phyloP scores from a whole-genome alignment of 495 filamentous ascomycete genomes.

The Sordaria brevicollis region DNA sequence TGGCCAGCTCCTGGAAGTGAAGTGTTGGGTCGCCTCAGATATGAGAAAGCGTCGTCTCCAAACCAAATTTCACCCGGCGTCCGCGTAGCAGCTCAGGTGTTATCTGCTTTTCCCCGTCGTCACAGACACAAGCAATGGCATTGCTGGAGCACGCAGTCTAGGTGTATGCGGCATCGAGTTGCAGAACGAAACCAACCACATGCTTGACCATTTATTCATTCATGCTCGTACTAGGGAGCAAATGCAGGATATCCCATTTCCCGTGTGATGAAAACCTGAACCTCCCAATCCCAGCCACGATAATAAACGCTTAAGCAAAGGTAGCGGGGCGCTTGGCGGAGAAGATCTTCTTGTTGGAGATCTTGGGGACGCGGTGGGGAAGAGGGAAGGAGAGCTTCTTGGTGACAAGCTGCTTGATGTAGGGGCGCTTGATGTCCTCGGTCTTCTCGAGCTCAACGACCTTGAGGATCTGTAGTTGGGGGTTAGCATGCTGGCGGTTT shows the following conservation, averaged over 20 bases:
- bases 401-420: constrained; percentile 94
- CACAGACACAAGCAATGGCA: neutral
- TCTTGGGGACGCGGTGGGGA: constrained; percentile 83
- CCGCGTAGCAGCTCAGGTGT: neutral
- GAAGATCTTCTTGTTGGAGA: constrained; percentile 76
- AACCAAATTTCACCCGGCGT: neutral
- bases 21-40: neutral
- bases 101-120: neutral
- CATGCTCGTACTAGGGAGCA: constrained; percentile 32
- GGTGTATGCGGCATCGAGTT: neutral
- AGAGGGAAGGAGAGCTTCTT: constrained; percentile 98
- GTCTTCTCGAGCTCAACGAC: constrained; percentile 92
- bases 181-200: constrained; percentile 9
- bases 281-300: constrained; percentile 37
- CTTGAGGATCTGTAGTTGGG: constrained; percentile 69
- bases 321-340: constrained; percentile 83
- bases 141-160: neutral
- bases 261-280: constrained; percentile 43
- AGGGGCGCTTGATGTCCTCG: constrained; percentile 88
- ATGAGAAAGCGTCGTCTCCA: neutral
- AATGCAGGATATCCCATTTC: constrained; percentile 42
- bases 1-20: neutral
- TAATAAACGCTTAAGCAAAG: constrained; percentile 48
- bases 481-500: constrained; percentile 14
- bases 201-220: constrained; percentile 29